phyloP scores from a whole-genome alignment of 164 flowering plant genomes.

The Aristolochia contorta region DNA sequence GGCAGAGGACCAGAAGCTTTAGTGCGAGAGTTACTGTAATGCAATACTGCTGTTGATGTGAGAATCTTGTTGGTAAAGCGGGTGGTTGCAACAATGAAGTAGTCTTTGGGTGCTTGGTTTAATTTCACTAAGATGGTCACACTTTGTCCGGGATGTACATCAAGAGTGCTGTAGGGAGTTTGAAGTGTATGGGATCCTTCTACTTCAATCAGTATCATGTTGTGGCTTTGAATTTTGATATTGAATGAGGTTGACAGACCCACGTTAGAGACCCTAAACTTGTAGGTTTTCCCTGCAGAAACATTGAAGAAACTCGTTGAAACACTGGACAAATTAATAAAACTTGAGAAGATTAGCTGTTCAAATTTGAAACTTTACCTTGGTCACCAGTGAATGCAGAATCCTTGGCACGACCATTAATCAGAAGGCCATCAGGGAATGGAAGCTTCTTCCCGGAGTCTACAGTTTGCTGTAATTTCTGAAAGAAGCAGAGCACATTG shows the following conservation, averaged over 20 bases:
- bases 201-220: constrained; percentile 31
- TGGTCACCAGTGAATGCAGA: constrained; percentile 54
- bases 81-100: constrained; percentile 42
- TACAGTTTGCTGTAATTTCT: constrained; percentile 34
- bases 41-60: constrained; percentile 29
- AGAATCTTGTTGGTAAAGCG: constrained; percentile 28
- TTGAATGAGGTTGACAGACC: constrained; percentile 38
- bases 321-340: neutral
- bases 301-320: neutral
- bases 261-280: constrained; percentile 41
- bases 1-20: constrained; percentile 28
- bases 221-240: constrained; percentile 44
- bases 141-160: constrained; percentile 45
- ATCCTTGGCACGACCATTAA: constrained; percentile 35
- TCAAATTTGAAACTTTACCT: constrained; percentile 28
- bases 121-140: constrained; percentile 33
- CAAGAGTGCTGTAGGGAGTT: constrained; percentile 33
- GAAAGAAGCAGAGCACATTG: constrained; percentile 1
- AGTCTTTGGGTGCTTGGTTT: constrained; percentile 30
- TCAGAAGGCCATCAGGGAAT: constrained; percentile 50
- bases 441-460: constrained; percentile 48
- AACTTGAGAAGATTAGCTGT: neutral
- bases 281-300: constrained; percentile 29
- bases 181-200: constrained; percentile 54
- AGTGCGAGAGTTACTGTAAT: constrained; percentile 21